These are phyloP conservation scores for Barnettozyma californica DNA, from an alignment of 805 yeast species.

Conservation along the genomic window DNA sequence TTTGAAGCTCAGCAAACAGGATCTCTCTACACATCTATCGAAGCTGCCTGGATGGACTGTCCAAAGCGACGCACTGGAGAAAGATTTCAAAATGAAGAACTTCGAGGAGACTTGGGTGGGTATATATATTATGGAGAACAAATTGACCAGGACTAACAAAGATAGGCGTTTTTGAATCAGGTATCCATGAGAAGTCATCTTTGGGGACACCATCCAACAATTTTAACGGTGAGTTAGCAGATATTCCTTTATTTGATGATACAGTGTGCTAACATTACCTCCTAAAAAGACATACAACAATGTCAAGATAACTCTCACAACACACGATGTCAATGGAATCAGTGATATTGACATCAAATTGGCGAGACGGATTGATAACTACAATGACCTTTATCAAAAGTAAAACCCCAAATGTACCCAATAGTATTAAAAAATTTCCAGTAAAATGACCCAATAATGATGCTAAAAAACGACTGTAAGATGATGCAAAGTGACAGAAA, in stretches of 20 bases:
- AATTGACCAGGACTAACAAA: background rate
- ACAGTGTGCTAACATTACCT: background rate
- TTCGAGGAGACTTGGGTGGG: slow-evolving; percentile 61
- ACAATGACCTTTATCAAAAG: slow-evolving; percentile 12
- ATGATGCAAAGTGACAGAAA: background rate
- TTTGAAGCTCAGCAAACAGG: slow-evolving; percentile 22
- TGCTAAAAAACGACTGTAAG: background rate
- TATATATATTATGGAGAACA: background rate
- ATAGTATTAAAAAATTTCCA: background rate
- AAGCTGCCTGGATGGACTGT: slow-evolving; percentile 25
- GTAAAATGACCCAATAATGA: background rate
- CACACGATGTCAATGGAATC: slow-evolving; percentile 56
- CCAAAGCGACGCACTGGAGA: slow-evolving; percentile 20
- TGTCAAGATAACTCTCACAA: slow-evolving; percentile 49
- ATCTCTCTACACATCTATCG: slow-evolving; percentile 20
- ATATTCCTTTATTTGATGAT: background rate
- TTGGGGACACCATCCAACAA: slow-evolving; percentile 67
- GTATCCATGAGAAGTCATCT: slow-evolving; percentile 54
- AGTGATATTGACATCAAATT: slow-evolving; percentile 54
- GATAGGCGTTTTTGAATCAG: slow-evolving; percentile 43
- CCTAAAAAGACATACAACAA: slow-evolving; percentile 49
- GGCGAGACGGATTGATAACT: slow-evolving; percentile 44
- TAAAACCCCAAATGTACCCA: background rate
- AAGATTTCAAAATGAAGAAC: slow-evolving; percentile 38
- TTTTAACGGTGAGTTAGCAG: slow-evolving; percentile 35